Evolutionary conservation across 1,284 basidiomycete species (phyloP).

Genomic region (Ustilago vetiveriae): DNA sequence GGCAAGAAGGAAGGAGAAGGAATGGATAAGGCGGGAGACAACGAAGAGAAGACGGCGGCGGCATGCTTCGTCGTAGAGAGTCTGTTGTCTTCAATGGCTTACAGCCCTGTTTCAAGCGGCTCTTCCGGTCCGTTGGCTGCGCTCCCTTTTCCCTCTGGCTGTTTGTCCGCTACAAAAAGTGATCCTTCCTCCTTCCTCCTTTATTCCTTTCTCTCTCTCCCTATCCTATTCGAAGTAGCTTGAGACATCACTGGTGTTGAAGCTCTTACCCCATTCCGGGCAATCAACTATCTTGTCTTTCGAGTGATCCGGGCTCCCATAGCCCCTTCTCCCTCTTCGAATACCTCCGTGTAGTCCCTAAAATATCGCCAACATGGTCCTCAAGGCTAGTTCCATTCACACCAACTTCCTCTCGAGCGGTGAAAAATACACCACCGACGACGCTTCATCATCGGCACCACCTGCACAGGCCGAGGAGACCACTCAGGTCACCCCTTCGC

Average conservation of each 20-base stretch:
- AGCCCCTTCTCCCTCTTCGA: background rate
- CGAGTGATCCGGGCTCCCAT: background rate
- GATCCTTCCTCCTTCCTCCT: background rate
- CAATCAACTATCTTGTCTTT: background rate
- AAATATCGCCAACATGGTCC: constrained; percentile 39
- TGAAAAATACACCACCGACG: constrained; percentile 46
- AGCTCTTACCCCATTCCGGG: background rate
- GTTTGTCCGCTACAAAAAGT: constrained; percentile 16
- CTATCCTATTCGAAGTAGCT: background rate
- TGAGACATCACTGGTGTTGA: background rate
- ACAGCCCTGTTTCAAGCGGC: constrained; percentile 9
- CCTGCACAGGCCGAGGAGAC: constrained; percentile 4
- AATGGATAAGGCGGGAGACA: background rate
- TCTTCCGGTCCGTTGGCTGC: constrained; percentile 6
- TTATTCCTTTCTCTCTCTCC: background rate
- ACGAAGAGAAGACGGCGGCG: too few species aligned
- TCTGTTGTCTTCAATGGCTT: too few species aligned
- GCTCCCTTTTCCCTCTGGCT: background rate
- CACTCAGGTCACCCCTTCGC: background rate
- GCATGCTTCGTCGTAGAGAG: too few species aligned
- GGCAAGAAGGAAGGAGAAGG: too few species aligned
- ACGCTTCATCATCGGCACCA: constrained; percentile 19
- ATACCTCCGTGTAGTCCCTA: background rate
- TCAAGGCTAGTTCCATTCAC: constrained; percentile 57
- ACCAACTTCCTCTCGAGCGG: constrained; percentile 53